Evolutionary conservation across 257 asterid genomes (phyloP).

Genomic region (Plantago elongata): DNA sequence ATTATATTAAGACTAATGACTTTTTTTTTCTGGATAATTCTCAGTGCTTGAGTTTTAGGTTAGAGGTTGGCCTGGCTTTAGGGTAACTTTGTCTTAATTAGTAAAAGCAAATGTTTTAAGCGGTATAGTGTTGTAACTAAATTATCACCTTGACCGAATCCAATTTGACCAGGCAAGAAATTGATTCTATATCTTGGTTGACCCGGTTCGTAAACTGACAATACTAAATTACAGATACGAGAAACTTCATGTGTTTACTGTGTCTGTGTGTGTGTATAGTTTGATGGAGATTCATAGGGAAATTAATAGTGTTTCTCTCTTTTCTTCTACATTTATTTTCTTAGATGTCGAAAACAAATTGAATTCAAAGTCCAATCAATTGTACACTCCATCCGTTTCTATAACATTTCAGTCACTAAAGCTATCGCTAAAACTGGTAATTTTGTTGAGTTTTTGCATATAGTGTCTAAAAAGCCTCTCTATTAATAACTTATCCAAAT

Average conservation of each 20-base stretch:
- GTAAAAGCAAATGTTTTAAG: not conserved
- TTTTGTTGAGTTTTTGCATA: too few relatives aligned
- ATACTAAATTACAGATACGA: constrained; percentile 25
- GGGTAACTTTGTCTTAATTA: constrained; percentile 25
- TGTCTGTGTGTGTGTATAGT: too few relatives aligned
- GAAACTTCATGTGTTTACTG: not conserved
- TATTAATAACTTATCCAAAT: too few relatives aligned
- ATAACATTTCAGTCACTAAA: too few relatives aligned
- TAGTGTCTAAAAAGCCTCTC: too few relatives aligned
- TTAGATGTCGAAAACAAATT: too few relatives aligned
- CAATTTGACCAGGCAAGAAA: constrained; percentile 43
- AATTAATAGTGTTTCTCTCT: too few relatives aligned
- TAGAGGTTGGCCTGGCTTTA: constrained; percentile 9
- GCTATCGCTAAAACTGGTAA: too few relatives aligned
- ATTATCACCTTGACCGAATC: constrained; percentile 23
- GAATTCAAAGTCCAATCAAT: too few relatives aligned
- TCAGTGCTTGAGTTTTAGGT: constrained; percentile 35
- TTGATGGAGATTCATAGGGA: too few relatives aligned
- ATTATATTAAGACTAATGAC: constrained; percentile 15
- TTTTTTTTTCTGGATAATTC: constrained; percentile 13
- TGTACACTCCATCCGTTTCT: too few relatives aligned
- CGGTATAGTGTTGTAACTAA: not conserved
- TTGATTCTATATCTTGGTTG: constrained; percentile 30
- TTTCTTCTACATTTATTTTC: too few relatives aligned
- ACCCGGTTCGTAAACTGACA: constrained; percentile 23